These are phyloP conservation scores for Panicum virgatum DNA, from an alignment of 202 grass and related monocot genomes.

Conservation along the genomic window DNA sequence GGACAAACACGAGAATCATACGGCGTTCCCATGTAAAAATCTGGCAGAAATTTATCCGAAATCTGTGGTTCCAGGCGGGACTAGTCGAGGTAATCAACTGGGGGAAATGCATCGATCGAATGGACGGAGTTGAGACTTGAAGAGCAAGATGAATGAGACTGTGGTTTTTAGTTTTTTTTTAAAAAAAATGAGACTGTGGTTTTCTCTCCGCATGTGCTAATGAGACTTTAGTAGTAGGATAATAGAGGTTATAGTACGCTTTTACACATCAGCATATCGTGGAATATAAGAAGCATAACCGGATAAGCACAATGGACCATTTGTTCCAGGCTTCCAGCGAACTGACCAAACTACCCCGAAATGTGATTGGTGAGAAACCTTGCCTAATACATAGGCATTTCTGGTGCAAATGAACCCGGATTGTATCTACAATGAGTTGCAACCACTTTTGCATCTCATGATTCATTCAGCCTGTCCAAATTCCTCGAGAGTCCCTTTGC, in stretches of 20 bases:
- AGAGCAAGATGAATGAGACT: not conserved
- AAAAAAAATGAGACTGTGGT: no score
- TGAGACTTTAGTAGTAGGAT: conserved; percentile 4
- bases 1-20: not conserved
- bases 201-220: not conserved
- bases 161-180: no score
- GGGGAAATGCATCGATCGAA: not conserved
- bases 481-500: not conserved
- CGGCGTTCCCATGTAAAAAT: not conserved
- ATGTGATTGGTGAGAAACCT: not conserved
- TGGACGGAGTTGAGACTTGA: not conserved
- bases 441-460: not conserved
- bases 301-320: conserved; percentile 27
- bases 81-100: not conserved
- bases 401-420: not conserved
- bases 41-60: not conserved
- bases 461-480: not conserved
- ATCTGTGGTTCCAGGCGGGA: not conserved
- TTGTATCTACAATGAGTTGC: not conserved
- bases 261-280: conserved; percentile 37
- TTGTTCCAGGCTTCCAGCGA: not conserved
- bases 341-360: not conserved
- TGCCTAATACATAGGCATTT: not conserved
- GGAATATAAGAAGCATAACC: not conserved
- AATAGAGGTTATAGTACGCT: not conserved